phyloP scores from a whole-genome alignment of 129 eudicot species.

The Flaveria robusta region DNA sequence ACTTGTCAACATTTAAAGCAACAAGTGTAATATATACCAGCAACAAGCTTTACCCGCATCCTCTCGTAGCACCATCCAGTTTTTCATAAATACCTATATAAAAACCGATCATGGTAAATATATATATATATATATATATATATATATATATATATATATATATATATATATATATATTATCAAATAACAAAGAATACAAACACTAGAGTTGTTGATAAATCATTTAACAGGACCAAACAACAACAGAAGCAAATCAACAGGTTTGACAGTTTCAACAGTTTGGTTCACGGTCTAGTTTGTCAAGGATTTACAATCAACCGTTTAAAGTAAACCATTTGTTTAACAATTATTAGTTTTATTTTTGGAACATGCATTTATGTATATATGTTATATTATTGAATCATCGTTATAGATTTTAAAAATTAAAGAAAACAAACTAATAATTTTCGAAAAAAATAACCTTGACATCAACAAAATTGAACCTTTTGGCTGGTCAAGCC shows the following conservation, averaged over 20 bases:
- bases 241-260: neutral
- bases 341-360: neutral
- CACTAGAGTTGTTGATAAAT: too few relatives aligned
- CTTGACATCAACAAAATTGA: neutral
- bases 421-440: too few relatives aligned
- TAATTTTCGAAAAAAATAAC: neutral
- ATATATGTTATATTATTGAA: neutral
- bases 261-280: neutral
- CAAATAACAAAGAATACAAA: too few relatives aligned
- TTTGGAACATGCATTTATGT: neutral
- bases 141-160: too few relatives aligned
- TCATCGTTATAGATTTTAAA: neutral
- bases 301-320: neutral
- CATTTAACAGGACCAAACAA: too few relatives aligned
- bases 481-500: neutral
- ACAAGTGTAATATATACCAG: neutral
- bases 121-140: too few relatives aligned
- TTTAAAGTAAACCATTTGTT: neutral
- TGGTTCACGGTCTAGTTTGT: neutral
- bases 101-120: neutral
- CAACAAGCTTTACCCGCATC: neutral
- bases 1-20: too few relatives aligned
- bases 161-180: too few relatives aligned
- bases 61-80: neutral
- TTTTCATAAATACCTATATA: neutral